phyloP scores from a whole-genome alignment of 345 rosid genomes.

The Cardiospermum halicacabum region DNA sequence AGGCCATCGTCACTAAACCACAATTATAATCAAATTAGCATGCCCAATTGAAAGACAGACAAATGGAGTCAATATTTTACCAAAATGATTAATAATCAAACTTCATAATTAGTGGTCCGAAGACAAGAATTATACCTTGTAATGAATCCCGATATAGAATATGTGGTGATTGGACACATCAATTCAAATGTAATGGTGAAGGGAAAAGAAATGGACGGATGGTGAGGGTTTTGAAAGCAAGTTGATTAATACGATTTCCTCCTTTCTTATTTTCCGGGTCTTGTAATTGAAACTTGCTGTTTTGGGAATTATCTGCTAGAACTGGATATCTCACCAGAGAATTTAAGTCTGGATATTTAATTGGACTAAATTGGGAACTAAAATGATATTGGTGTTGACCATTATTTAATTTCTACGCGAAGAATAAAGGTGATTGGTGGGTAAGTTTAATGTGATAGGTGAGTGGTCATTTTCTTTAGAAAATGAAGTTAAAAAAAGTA shows the following conservation, averaged over 20 bases:
- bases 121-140: slow-evolving; percentile 4
- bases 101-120: slow-evolving; percentile 3
- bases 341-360: neutral
- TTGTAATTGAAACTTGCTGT: neutral
- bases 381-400: neutral
- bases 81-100: slow-evolving; percentile 4
- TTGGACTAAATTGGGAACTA: neutral
- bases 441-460: slow-evolving; percentile 20
- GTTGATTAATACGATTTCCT: neutral
- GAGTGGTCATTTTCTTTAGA: slow-evolving; percentile 22
- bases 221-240: neutral
- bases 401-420: neutral
- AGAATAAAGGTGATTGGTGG: slow-evolving; percentile 14
- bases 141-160: neutral
- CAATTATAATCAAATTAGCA: neutral
- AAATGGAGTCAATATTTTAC: neutral
- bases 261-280: neutral
- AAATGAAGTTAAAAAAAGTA: neutral
- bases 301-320: neutral
- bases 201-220: too few relatives aligned
- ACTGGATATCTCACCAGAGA: slow-evolving; percentile 1
- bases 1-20: slow-evolving; percentile 37
- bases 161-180: neutral
- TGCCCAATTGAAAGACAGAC: slow-evolving; percentile 1
- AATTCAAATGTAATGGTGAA: neutral